Percentiles rank a stretch among this genome's conserved stretches.
Evolutionary conservation across 1,139 yeast species (phyloP).

Genomic region (Magnusiomyces ingens): DNA sequence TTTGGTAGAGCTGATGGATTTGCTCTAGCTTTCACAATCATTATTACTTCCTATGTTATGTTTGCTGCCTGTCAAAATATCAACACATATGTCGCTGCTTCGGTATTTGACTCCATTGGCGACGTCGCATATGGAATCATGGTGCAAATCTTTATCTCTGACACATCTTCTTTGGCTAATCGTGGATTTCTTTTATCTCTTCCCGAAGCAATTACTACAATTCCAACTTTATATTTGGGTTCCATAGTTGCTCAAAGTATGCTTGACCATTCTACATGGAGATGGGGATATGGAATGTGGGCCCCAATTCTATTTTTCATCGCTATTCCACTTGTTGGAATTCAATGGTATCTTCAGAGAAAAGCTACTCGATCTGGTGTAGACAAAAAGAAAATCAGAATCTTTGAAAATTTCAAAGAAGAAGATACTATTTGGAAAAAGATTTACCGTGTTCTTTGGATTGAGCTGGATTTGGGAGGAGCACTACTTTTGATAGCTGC

Average conservation of each 20-base stretch:
- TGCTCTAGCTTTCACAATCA: constrained; percentile 28
- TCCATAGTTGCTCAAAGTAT: constrained; percentile 20
- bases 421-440: constrained; percentile 10
- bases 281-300: constrained; percentile 71
- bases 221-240: constrained; percentile 15
- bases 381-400: constrained; percentile 4
- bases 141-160: constrained; percentile 37
- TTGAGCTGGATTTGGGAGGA: constrained; percentile 20
- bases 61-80: constrained; percentile 32
- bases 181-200: constrained; percentile 30
- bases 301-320: constrained; percentile 62
- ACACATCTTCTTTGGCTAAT: constrained; percentile 35
- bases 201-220: constrained; percentile 14
- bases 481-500: constrained; percentile 17
- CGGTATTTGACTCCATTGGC: constrained; percentile 35
- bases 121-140: constrained; percentile 35
- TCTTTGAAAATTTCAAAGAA: constrained; percentile 5
- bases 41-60: constrained; percentile 32
- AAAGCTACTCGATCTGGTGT: constrained; percentile 16
- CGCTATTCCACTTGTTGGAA: constrained; percentile 44
- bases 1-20: constrained; percentile 40
- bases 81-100: constrained; percentile 31
- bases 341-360: constrained; percentile 15
- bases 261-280: constrained; percentile 39
- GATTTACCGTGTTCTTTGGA: constrained; percentile 10